Evolutionary conservation across 169 alveolate species (phyloP), one percentile per base, ranked within the genome.

Genomic region (Blepharisma undulans): DNA sequence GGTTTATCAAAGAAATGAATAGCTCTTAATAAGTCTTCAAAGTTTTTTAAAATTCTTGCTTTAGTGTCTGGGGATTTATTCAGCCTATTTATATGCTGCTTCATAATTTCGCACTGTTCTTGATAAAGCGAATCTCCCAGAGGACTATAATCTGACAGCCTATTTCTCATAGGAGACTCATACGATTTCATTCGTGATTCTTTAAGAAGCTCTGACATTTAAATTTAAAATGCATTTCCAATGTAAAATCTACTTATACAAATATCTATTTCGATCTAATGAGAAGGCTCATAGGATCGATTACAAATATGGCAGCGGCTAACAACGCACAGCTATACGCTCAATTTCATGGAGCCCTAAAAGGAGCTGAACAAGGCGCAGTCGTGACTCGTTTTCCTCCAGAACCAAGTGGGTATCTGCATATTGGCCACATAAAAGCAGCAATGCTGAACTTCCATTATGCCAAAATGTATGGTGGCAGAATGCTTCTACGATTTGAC

Each of bases 381-480:
- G 99, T 99, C 19, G 99, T 98, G 59, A 99, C 99, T n/a, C 96
- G 99, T 85, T 99, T 99, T 94, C 99, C 99, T 10, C 99, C 99
- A 25, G 99, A 99, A 93, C 99, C 99, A 30, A 97, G 99, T 48
- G 99, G 99, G 32, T 99, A 98, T 93, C 96, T 99, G 84, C 99
- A 99, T 90, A 98, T 99, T 85, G 99, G 99, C 14, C 99, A 99
- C 89, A 99, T 99, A 5, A 99, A 99, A 94, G 99, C 99, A 4
- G 99, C 99, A 33, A 93, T 99, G 93, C 94, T 99, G 71, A 98
- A 98, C 96, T 97, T 96, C 90, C 98, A 98, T 94, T 99, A 98
- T 90, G 99, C 99, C 25, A 95, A 98, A 91, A 96, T 97, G 94
- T 99, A 98, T 94, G 93, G 97, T 32, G 99, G 99, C 21, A 96